Evolutionary conservation across 2,329 filamentous ascomycete species (phyloP), one percentile per base, ranked within the genome.

Genomic region (Diaporthe nobilis): DNA sequence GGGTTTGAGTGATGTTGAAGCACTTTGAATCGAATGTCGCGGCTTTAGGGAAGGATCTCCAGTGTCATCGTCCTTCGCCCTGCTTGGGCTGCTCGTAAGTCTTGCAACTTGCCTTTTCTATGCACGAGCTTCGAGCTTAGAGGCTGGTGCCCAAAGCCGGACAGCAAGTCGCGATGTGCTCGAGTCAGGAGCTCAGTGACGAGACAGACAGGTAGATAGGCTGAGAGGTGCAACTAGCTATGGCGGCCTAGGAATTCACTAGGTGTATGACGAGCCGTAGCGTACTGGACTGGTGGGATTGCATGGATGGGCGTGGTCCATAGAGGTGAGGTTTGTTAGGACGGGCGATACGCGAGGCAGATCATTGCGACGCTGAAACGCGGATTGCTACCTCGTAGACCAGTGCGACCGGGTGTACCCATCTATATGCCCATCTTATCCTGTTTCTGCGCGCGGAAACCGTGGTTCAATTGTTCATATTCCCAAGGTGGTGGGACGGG

Each of bases 291-390:
- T 17, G 37, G 58, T 39, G 22, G 22, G 8, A 37, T 25, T 68
- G 22, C 47, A 51, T 51, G 42, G 28, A n/a, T 17, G 15, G 47
- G 61, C 37, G 31, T 51, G 12, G 42, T 47, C 12, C 10, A 47
- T n/a, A 17, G 9, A n/a, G 20, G 61, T 37, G 17, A 51, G 44
- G 25, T 31, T 49, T 37, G 61, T 37, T 67, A n/a, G 22, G 39
- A 67, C 28, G 61, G 44, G 8, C 61, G 44, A 51, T 67, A 67
- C 20, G 63, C 63, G 63, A 67, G 31, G 63, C 44, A 37, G 63
- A 67, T 67, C 63, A 67, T 37, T 67, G 63, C 63, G 44, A 67
- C 63, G 63, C 63, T 67, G 63, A 67, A 67, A 67, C 63, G 63
- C 44, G 63, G 44, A 67, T 67, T 67, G 63, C 63, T 51, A 67